Base-by-base conservation (phyloP, 2,329 filamentous ascomycete genomes). In the Pseudovirgaria hyperparasitica region DNA sequence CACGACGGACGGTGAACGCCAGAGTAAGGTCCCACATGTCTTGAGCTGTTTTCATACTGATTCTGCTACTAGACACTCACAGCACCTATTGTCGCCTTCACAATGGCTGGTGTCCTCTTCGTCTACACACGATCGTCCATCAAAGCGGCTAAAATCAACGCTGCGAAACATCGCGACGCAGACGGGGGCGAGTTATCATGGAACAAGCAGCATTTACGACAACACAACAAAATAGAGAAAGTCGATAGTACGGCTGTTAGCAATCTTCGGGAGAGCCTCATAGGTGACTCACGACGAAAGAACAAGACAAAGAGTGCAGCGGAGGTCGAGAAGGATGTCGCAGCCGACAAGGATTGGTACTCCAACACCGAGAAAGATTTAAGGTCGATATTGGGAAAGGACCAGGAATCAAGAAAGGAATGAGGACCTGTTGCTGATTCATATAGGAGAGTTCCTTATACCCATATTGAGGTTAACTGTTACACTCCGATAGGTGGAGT, bases 61-160 rank as follows among this genome's bases (percentile, higher is more conserved):
- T 11, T n/a, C 22, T 18, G 18, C 16, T 11, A 15, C 9, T 27
- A 68, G 62, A 69, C 63, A 4, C 41, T 72, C 19, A 63, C 68
- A 32, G 70, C 69, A 3, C 71, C 72, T 5, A 57, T 72, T n/a
- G 70, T 69, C n/a, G 70, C 70, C 15, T 58, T 72, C 36, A 67
- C 65, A 9, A 74, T 76, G 70, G 71, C 70, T 10, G 50, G 64
- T 25, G 44, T 76, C 13, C 61, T 74, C 17, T 70, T 68, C 48
- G 53, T 65, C 18, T 81, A 81, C 51, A 62, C 72, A 16, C 57
- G 75, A 26, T 75, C 67, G 6, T 74, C 69, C 14, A 80, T 81
- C 35, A 61, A 65, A 33, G 68, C 72, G 14, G 76, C 76, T 3
- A 76, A 77, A 39, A 59, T 67, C 24, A 77, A 79, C 36, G 74